phyloP scores from a whole-genome alignment of 148 eudicot genomes.

The Rhododendron vialii region DNA sequence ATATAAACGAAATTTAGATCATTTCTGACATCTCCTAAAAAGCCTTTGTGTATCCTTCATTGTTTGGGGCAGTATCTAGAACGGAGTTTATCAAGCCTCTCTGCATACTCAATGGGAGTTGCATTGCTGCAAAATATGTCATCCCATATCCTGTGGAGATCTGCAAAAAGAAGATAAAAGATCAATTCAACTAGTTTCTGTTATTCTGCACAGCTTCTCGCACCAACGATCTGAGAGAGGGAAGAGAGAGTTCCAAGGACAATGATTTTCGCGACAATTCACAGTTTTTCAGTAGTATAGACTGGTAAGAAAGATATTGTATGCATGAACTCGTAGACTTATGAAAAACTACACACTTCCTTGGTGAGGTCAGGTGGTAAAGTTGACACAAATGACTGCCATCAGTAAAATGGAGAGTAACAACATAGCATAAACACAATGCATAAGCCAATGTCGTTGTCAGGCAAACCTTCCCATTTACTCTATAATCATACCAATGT shows the following conservation, averaged over 20 bases:
- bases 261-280: neutral
- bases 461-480: neutral
- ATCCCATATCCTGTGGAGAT: conserved; percentile 63
- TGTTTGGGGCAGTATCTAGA: conserved; percentile 42
- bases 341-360: neutral
- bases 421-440: neutral
- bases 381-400: neutral
- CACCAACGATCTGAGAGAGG: neutral
- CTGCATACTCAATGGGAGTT: conserved; percentile 49
- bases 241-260: neutral
- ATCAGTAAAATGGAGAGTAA: neutral
- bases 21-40: neutral
- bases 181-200: neutral
- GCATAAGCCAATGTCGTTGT: neutral
- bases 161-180: conserved; percentile 30
- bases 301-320: neutral
- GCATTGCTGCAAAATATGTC: conserved; percentile 60
- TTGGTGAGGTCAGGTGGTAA: neutral
- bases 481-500: neutral
- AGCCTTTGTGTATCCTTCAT: conserved; percentile 13
- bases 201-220: neutral
- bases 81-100: conserved; percentile 45
- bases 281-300: neutral
- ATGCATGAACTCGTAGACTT: neutral
- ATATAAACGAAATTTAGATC: neutral